Percentiles rank a stretch among this genome's conserved stretches.
Conservation (phyloP, 1,284 basidiomycete species). For the Phellopilus nigrolimitatus region DNA sequence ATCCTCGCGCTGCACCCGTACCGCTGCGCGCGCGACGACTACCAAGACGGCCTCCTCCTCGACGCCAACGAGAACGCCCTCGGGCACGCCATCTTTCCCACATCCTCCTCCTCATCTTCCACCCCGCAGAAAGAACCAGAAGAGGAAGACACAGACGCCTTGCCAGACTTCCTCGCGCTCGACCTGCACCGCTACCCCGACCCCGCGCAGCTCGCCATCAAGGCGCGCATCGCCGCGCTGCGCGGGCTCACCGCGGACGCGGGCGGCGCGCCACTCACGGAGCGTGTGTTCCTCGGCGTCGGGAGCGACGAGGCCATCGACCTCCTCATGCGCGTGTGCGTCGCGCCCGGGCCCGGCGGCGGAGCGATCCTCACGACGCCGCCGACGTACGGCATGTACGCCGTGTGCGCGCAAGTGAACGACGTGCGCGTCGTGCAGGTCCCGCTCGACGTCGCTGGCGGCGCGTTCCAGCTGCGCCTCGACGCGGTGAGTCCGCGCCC, state of each 20-base stretch:
- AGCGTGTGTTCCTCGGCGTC: conserved; percentile 91
- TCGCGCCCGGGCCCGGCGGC: conserved; percentile 67
- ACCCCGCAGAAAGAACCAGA: conserved; percentile 22
- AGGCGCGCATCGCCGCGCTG: conserved; percentile 67
- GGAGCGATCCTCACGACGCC: conserved; percentile 84
- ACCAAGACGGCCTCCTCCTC: conserved; percentile 87
- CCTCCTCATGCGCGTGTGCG: conserved; percentile 87
- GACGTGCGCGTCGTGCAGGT: conserved; percentile 85
- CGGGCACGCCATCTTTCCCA: conserved; percentile 80
- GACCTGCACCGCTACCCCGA: conserved; percentile 85
- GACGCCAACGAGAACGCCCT: conserved; percentile 98
- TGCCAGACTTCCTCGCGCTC: conserved; percentile 37
- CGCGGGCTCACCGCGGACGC: conserved; percentile 59
- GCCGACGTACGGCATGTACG: conserved; percentile 98
- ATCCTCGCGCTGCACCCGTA: conserved; percentile 92
- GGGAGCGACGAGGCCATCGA: conserved; percentile 98
- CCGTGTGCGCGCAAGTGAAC: conserved; percentile 92
- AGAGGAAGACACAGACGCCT: conserved; percentile 28
- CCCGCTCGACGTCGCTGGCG: conserved; percentile 69
- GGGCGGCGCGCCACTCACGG: conserved; percentile 4
- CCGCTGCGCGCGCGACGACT: conserved; percentile 95
- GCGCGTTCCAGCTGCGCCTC: conserved; percentile 76
- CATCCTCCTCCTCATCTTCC: conserved; percentile 19
- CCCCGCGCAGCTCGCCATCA: conserved; percentile 78
- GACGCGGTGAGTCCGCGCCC: conserved; percentile 53